A percentile compares a stretch with the other conserved stretches of the same genome.
Conservation (phyloP, 208 protist genomes). For the Trypanosomatidae sp. region DNA sequence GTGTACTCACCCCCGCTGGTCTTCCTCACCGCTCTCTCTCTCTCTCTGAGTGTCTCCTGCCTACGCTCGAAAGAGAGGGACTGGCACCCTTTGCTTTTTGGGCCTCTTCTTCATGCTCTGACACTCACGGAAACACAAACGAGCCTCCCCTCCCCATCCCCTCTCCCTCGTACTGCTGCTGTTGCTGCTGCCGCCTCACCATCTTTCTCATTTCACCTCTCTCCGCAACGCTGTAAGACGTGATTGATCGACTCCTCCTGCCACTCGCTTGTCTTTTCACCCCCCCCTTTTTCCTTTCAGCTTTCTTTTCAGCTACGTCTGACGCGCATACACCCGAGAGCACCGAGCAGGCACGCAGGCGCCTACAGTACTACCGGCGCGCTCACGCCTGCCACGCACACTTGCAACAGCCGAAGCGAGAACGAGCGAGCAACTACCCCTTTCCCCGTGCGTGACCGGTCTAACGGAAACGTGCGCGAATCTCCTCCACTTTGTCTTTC, state of each 20-base stretch:
- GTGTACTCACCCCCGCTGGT: no score
- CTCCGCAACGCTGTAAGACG: neutral
- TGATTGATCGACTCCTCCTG: neutral
- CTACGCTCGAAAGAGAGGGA: neutral
- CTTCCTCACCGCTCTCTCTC: neutral
- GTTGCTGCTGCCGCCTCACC: neutral
- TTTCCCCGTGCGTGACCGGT: neutral
- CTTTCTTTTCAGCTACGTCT: neutral
- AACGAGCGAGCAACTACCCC: neutral
- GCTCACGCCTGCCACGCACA: neutral
- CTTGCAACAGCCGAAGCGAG: neutral
- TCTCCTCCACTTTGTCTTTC: neutral
- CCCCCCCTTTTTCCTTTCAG: neutral
- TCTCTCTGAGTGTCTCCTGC: neutral
- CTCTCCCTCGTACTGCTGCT: neutral
- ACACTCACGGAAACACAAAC: neutral
- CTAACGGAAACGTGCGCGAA: neutral
- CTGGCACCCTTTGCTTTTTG: neutral
- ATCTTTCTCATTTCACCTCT: neutral
- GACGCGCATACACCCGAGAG: neutral
- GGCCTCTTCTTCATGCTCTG: neutral
- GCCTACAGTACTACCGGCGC: neutral
- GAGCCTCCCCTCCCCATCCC: neutral
- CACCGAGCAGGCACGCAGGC: neutral
- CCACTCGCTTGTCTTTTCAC: no score